phyloP scores from a whole-genome alignment of 75 land plant genomes.

The Picea sitchensis region DNA sequence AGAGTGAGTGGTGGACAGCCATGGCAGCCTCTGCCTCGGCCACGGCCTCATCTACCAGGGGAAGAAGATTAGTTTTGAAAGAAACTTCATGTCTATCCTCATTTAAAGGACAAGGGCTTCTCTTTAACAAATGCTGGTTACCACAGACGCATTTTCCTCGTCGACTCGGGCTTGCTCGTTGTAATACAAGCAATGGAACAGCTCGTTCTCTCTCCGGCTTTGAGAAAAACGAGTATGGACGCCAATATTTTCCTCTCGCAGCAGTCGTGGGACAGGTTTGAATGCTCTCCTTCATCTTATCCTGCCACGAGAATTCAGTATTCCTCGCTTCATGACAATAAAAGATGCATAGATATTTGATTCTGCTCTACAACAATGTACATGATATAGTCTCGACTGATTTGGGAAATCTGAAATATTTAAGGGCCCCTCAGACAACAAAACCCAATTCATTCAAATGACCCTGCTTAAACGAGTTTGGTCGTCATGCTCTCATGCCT shows the following conservation, averaged over 20 bases:
- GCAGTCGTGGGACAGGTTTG: constrained; percentile 94
- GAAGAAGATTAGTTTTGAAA: too few species aligned
- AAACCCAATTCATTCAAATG: too few species aligned
- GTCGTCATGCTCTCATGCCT: too few species aligned
- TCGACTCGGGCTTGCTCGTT: not conserved
- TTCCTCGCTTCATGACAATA: not conserved
- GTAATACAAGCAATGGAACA: constrained; percentile 26
- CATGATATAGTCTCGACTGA: too few species aligned
- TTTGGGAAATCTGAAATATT: too few species aligned
- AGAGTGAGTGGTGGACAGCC: too few species aligned
- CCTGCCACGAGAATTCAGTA: not conserved
- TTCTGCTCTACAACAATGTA: too few species aligned
- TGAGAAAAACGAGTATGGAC: constrained; percentile 44
- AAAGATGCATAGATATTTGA: too few species aligned
- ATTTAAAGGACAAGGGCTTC: not conserved
- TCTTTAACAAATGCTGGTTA: not conserved
- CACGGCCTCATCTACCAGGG: too few species aligned
- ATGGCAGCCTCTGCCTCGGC: too few species aligned
- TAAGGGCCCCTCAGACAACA: too few species aligned
- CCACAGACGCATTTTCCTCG: not conserved
- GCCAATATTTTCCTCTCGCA: constrained; percentile 88
- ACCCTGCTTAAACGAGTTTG: too few species aligned
- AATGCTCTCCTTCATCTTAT: not conserved
- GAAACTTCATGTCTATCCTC: not conserved
- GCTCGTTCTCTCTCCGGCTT: not conserved